phyloP scores from a whole-genome alignment of 805 yeast species.

The Yamadazyma scolyti region DNA sequence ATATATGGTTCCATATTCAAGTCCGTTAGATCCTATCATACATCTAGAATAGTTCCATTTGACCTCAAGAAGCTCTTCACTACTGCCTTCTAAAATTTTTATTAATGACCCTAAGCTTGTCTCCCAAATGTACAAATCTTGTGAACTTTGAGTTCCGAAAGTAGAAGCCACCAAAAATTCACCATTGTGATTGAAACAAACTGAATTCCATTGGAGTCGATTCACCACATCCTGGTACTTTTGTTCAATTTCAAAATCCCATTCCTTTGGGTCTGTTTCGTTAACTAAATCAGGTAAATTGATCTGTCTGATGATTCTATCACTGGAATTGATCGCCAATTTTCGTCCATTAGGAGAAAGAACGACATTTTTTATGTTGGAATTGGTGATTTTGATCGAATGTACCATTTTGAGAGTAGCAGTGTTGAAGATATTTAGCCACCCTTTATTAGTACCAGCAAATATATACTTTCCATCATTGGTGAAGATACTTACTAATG shows the following conservation, averaged over 20 bases:
- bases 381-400: constrained; percentile 55
- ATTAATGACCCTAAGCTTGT: constrained; percentile 83
- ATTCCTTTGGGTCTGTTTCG: constrained; percentile 21
- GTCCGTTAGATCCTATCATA: constrained; percentile 75
- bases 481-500: constrained; percentile 50
- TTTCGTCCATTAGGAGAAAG: constrained; percentile 57
- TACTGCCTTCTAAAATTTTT: constrained; percentile 85
- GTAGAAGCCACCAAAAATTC: constrained; percentile 90
- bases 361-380: constrained; percentile 67
- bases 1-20: constrained; percentile 79
- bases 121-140: constrained; percentile 91
- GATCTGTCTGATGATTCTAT: constrained; percentile 67
- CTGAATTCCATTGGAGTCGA: constrained; percentile 82
- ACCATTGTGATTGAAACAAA: constrained; percentile 65
- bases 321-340: constrained; percentile 73
- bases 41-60: constrained; percentile 82
- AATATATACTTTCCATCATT: constrained; percentile 55
- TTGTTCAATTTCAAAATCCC: constrained; percentile 68
- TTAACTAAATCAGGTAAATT: constrained; percentile 43
- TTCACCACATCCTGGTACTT: constrained; percentile 89
- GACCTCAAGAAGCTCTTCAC: constrained; percentile 80
- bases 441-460: constrained; percentile 80
- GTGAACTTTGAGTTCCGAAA: constrained; percentile 68
- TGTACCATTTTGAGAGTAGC: constrained; percentile 34
- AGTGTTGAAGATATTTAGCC: constrained; percentile 50